A percentile compares a stretch with the other conserved stretches of the same genome.
Conservation (phyloP, 2,329 filamentous ascomycete species). For the Colletotrichum sp. region DNA sequence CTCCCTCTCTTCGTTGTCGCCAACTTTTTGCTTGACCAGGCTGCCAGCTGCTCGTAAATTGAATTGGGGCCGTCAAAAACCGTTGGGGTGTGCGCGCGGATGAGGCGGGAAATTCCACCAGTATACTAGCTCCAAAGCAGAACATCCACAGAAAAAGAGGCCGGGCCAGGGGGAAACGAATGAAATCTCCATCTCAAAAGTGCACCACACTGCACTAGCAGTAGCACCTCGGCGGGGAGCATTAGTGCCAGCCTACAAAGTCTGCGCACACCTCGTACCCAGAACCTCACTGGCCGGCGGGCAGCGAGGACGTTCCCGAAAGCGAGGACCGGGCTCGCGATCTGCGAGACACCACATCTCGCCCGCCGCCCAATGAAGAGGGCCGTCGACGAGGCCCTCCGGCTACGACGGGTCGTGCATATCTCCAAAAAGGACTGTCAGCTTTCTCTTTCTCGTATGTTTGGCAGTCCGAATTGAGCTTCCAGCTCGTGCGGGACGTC, state of each 20-base stretch:
- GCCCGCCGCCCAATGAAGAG: not conserved
- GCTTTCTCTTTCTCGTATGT: not conserved
- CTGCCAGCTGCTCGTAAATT: not conserved
- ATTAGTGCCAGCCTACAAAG: not conserved
- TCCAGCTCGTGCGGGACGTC: slow-evolving; percentile 3
- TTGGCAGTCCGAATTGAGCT: not conserved
- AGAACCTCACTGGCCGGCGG: not conserved
- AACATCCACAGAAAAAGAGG: not conserved
- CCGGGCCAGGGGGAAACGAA: not conserved
- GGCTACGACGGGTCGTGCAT: not conserved
- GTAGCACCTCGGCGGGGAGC: not conserved
- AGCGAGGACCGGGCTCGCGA: not conserved
- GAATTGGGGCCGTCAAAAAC: not conserved
- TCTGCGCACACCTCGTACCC: not conserved
- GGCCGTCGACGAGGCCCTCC: not conserved
- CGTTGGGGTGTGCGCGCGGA: not conserved
- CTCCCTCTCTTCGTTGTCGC: not conserved
- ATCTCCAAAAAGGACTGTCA: not conserved
- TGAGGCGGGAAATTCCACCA: slow-evolving; percentile 9
- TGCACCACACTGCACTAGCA: not conserved
- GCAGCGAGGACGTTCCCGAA: not conserved
- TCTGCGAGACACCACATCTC: not conserved
- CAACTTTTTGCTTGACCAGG: not conserved
- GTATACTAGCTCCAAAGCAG: not conserved
- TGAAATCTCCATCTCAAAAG: not conserved